phyloP scores from a whole-genome alignment of 1,139 yeast genomes.

The Suhomyces taliae region DNA sequence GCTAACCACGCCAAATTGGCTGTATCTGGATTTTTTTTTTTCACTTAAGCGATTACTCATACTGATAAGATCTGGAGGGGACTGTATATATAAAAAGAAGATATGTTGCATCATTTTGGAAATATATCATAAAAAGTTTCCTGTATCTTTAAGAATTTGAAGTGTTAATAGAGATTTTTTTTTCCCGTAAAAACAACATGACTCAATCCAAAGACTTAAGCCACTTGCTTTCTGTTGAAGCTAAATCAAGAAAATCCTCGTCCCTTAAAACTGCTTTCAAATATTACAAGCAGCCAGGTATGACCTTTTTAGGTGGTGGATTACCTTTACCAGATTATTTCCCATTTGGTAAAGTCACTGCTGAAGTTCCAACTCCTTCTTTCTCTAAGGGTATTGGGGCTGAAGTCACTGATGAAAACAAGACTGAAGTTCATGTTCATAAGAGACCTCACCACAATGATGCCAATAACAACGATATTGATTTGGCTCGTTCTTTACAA shows the following conservation, averaged over 20 bases:
- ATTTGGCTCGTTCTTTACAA: constrained; percentile 83
- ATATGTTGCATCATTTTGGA: background rate
- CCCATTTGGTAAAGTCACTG: constrained; percentile 78
- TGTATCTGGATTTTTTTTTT: constrained; percentile 1
- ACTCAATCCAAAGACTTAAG: constrained; percentile 62
- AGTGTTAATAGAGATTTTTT: too few species aligned
- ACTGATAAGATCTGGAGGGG: constrained; percentile 1
- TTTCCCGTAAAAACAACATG: background rate
- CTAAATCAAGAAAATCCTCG: constrained; percentile 73
- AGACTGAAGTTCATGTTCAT: constrained; percentile 44
- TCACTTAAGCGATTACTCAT: constrained; percentile 6
- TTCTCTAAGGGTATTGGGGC: constrained; percentile 76
- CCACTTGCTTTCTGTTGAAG: constrained; percentile 76
- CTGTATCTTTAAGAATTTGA: too few species aligned
- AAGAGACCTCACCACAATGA: constrained; percentile 39
- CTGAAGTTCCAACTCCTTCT: constrained; percentile 75
- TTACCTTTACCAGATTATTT: constrained; percentile 86
- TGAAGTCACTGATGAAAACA: constrained; percentile 50
- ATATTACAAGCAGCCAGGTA: constrained; percentile 68
- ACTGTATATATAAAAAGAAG: background rate
- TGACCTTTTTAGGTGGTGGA: constrained; percentile 94
- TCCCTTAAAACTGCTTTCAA: constrained; percentile 83
- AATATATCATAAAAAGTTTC: too few species aligned
- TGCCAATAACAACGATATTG: constrained; percentile 55
- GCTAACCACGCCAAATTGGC: constrained; percentile 2